Percentiles rank a stretch among this genome's conserved stretches.
phyloP scores from a whole-genome alignment of 176 grass and related monocot species.

The Olyra latifolia region DNA sequence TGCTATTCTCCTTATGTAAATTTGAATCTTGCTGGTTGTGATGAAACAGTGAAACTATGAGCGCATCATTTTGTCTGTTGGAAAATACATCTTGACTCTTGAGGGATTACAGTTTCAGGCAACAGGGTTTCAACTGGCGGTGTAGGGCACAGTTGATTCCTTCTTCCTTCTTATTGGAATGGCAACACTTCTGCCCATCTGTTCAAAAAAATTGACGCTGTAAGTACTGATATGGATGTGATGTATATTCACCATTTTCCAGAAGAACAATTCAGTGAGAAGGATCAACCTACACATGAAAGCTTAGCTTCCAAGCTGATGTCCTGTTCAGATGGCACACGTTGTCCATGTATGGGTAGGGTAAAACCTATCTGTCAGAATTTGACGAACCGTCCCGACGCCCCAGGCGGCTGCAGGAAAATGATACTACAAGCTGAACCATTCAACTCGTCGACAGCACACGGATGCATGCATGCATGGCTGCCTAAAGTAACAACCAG shows the following conservation, averaged over 20 bases:
- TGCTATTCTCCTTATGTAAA: background rate
- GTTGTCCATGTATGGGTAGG: background rate
- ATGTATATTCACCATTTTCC: background rate
- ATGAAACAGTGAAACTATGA: background rate
- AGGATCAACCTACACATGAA: background rate
- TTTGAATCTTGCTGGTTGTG: background rate
- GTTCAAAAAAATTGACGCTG: too few relatives aligned
- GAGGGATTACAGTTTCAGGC: background rate
- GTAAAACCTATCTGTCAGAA: background rate
- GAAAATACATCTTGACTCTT: background rate
- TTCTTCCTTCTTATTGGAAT: too few relatives aligned
- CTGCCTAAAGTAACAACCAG: background rate
- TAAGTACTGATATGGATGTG: background rate
- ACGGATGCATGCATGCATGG: background rate
- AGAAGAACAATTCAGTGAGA: background rate
- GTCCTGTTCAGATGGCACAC: background rate
- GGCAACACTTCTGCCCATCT: too few relatives aligned
- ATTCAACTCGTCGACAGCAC: conserved; percentile 31
- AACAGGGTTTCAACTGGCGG: background rate
- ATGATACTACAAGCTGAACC: background rate
- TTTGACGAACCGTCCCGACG: background rate
- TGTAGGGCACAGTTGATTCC: too few relatives aligned
- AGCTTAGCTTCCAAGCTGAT: background rate
- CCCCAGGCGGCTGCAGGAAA: background rate
- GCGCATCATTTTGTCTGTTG: background rate